phyloP scores from a whole-genome alignment of 495 filamentous ascomycete genomes.

The Tetracladium marchalianum region DNA sequence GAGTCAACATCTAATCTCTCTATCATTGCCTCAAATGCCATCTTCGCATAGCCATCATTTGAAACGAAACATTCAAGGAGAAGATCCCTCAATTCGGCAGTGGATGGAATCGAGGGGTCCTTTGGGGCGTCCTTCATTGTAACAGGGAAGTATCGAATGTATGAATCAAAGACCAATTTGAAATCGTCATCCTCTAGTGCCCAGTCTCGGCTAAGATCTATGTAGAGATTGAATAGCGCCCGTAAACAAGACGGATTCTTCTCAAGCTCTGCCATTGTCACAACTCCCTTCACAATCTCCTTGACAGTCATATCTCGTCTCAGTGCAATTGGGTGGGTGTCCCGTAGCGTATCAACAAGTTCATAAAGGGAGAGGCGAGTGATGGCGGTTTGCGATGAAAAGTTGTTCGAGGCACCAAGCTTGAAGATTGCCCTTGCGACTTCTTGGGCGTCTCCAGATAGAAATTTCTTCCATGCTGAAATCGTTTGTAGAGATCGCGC shows the following conservation, averaged over 20 bases:
- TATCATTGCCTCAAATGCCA: constrained; percentile 33
- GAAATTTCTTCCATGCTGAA: constrained; percentile 2
- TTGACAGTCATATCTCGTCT: constrained; percentile 3
- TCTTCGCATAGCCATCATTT: constrained; percentile 27
- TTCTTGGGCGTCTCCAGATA: constrained; percentile 1
- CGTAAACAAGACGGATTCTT: constrained; percentile 38
- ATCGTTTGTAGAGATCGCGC: constrained; percentile 1
- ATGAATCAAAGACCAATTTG: constrained; percentile 22
- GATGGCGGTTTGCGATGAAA: constrained; percentile 29
- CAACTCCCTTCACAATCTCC: constrained; percentile 7
- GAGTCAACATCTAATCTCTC: constrained; percentile 33
- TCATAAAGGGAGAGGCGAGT: constrained; percentile 38
- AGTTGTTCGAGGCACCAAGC: constrained; percentile 15
- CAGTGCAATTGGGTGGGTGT: constrained; percentile 4
- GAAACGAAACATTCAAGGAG: constrained; percentile 38
- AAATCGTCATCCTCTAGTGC: neutral
- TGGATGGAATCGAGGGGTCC: constrained; percentile 29
- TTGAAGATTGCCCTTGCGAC: constrained; percentile 7
- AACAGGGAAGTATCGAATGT: constrained; percentile 42
- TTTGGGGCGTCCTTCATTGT: constrained; percentile 28
- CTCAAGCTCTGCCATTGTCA: constrained; percentile 21
- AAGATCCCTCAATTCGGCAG: constrained; percentile 36
- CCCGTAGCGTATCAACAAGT: constrained; percentile 31
- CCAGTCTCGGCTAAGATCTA: constrained; percentile 27
- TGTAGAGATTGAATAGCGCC: constrained; percentile 35